Evolutionary conservation across 2,329 filamentous ascomycete species (phyloP).

Genomic region (Microsporum canis): DNA sequence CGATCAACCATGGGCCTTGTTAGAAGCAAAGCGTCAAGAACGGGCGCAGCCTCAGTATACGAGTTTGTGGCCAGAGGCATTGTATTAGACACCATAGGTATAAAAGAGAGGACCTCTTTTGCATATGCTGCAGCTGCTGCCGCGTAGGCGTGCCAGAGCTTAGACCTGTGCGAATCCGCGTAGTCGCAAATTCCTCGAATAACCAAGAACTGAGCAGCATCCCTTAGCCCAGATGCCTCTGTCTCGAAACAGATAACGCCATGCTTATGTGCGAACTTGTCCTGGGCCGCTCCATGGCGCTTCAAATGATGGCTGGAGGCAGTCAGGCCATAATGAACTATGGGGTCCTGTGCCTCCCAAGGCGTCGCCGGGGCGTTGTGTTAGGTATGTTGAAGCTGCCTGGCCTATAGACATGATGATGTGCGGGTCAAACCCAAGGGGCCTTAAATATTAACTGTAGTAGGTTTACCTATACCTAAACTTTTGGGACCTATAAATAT

Average conservation of each 20-base stretch:
- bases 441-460: too few relatives aligned
- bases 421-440: too few relatives aligned
- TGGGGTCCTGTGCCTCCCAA: not conserved
- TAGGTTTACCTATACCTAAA: too few relatives aligned
- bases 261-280: not conserved
- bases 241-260: constrained; percentile 12
- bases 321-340: constrained; percentile 4
- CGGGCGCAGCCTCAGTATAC: not conserved
- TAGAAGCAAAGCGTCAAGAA: not conserved
- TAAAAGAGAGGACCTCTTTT: constrained; percentile 7
- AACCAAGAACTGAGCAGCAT: constrained; percentile 13
- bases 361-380: not conserved
- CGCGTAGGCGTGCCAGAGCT: constrained; percentile 17
- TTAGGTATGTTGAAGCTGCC: not conserved
- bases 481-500: too few relatives aligned
- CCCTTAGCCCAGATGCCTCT: constrained; percentile 13
- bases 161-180: constrained; percentile 15
- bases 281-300: not conserved
- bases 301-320: not conserved
- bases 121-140: constrained; percentile 15
- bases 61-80: not conserved
- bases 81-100: not conserved
- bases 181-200: constrained; percentile 19
- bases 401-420: too few relatives aligned
- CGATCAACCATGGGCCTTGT: not conserved